These are phyloP conservation scores for Sarcocystis neurona DNA, from an alignment of 169 alveolate genomes.

Conservation along the genomic window DNA sequence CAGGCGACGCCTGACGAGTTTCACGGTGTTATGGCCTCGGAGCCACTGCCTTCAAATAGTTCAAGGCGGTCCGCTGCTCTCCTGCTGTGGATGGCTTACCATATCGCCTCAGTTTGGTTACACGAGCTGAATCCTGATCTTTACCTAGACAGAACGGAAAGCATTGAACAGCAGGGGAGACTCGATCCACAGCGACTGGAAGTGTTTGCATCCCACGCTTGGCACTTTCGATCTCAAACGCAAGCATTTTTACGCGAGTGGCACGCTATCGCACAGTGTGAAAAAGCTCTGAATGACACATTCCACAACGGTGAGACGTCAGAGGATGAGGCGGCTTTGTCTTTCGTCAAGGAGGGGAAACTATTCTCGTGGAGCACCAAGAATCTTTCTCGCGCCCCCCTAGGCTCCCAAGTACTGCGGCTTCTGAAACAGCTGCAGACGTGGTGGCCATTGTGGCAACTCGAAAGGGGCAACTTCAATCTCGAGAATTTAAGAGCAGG, in stretches of 20 bases:
- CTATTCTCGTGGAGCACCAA: neutral
- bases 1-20: slow-evolving; percentile 10
- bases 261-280: slow-evolving; percentile 6
- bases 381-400: too few species aligned
- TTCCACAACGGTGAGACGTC: neutral
- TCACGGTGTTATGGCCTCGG: neutral
- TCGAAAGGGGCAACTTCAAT: slow-evolving; percentile 27
- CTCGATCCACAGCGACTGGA: slow-evolving; percentile 36
- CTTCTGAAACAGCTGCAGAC: neutral
- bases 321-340: neutral
- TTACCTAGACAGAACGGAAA: slow-evolving; percentile 13
- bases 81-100: slow-evolving; percentile 50
- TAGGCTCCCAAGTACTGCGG: neutral
- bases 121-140: slow-evolving; percentile 41
- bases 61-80: slow-evolving; percentile 12
- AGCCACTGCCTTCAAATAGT: neutral
- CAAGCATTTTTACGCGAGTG: slow-evolving; percentile 5
- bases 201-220: slow-evolving; percentile 20
- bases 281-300: neutral
- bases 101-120: slow-evolving; percentile 22
- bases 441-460: slow-evolving; percentile 6
- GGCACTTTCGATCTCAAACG: slow-evolving; percentile 23
- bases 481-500: neutral
- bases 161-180: neutral
- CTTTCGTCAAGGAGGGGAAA: neutral